A percentile compares a stretch with the other conserved stretches of the same genome.
phyloP scores from a whole-genome alignment of 306 rosid species.

The Crataegus laevigata region DNA sequence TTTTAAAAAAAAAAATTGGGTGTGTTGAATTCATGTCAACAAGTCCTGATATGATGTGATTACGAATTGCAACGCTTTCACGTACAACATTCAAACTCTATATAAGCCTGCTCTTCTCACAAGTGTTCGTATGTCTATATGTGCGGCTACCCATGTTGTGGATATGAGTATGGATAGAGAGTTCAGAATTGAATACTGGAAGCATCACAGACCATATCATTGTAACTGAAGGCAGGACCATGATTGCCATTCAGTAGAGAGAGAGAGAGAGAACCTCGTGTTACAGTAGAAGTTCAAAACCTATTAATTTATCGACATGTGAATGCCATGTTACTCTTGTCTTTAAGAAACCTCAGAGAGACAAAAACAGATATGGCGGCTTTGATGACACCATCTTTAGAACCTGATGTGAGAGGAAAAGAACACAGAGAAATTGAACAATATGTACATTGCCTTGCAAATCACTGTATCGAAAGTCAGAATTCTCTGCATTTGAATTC shows the following conservation, averaged over 20 bases:
- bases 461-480: neutral
- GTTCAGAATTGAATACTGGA: conserved; percentile 6
- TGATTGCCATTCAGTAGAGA: conserved; percentile 15
- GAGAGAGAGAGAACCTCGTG: neutral
- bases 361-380: conserved; percentile 30
- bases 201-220: conserved; percentile 19
- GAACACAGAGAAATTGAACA: neutral
- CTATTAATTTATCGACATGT: conserved; percentile 31
- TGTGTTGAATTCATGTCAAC: no score
- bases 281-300: conserved; percentile 19
- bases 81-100: no score
- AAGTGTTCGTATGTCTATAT: neutral
- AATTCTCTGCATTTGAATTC: neutral
- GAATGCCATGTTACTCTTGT: conserved; percentile 58
- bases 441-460: neutral
- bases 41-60: no score
- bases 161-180: conserved; percentile 11
- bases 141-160: conserved; percentile 23
- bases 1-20: no score
- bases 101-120: no score
- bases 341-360: conserved; percentile 15
- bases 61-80: no score
- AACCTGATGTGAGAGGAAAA: no score
- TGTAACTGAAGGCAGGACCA: conserved; percentile 24
- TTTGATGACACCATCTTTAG: neutral